phyloP scores from a whole-genome alignment of 202 grass and related monocot genomes.

The Panicum hallii region DNA sequence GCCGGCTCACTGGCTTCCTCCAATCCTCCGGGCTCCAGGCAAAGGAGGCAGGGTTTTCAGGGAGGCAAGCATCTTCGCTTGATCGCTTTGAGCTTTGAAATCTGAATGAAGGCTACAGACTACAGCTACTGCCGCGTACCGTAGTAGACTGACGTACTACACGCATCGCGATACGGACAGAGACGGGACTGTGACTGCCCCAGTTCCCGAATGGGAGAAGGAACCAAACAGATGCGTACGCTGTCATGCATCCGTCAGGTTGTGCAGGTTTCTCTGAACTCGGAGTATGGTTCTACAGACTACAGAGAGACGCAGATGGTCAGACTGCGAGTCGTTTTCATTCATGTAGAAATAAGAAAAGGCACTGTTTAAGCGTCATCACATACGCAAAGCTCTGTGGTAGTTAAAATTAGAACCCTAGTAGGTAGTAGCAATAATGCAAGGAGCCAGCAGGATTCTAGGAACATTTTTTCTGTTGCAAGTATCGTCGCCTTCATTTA shows the following conservation, averaged over 20 bases:
- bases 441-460: no score
- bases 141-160: not conserved
- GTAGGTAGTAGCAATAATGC: no score
- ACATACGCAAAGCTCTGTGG: not conserved
- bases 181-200: slow-evolving; percentile 36
- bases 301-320: not conserved
- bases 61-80: not conserved
- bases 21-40: no score
- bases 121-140: not conserved
- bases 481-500: no score
- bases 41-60: no score
- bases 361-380: not conserved
- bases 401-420: no score
- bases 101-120: not conserved
- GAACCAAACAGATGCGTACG: slow-evolving; percentile 39
- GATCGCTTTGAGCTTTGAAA: no score
- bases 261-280: slow-evolving; percentile 3
- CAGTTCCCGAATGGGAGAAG: slow-evolving; percentile 13
- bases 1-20: not conserved
- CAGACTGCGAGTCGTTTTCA: not conserved
- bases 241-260: slow-evolving; percentile 24
- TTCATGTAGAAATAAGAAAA: not conserved
- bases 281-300: not conserved
- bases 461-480: no score
- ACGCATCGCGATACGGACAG: not conserved